These are phyloP conservation scores for Diospyros lotus DNA, from an alignment of 148 eudicot species.

Conservation along the genomic window DNA sequence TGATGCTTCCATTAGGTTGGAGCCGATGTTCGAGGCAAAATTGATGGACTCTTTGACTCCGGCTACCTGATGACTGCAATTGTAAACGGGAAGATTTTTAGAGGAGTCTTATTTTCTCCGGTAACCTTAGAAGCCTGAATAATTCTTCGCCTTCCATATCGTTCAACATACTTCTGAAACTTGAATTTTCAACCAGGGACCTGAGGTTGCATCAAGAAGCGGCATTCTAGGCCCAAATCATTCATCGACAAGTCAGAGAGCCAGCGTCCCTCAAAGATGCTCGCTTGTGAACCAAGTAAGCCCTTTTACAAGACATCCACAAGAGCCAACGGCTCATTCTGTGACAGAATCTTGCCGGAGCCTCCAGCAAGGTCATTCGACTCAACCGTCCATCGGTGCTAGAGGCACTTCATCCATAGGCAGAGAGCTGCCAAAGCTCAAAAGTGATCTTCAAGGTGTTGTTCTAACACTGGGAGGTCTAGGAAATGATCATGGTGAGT, in stretches of 20 bases:
- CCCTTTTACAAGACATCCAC: slow-evolving; percentile 22
- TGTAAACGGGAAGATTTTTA: slow-evolving; percentile 65
- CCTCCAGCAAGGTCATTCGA: slow-evolving; percentile 18
- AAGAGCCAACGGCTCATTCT: slow-evolving; percentile 10
- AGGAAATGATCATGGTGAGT: slow-evolving; percentile 27
- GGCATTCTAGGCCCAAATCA: slow-evolving; percentile 23
- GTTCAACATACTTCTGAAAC: not conserved
- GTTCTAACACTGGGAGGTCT: slow-evolving; percentile 85
- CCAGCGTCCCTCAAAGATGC: slow-evolving; percentile 19
- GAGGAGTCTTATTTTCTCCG: slow-evolving; percentile 83
- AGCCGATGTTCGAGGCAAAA: slow-evolving; percentile 79
- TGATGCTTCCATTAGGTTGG: slow-evolving; percentile 48
- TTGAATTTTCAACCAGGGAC: slow-evolving; percentile 35
- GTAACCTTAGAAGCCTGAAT: slow-evolving; percentile 28
- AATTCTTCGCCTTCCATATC: not conserved
- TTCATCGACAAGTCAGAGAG: slow-evolving; percentile 21
- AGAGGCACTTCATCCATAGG: slow-evolving; percentile 15
- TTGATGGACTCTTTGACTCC: slow-evolving; percentile 86
- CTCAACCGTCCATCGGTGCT: slow-evolving; percentile 22
- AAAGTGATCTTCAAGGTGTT: slow-evolving; percentile 69
- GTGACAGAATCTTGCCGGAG: slow-evolving; percentile 15
- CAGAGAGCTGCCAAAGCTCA: slow-evolving; percentile 32
- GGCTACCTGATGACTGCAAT: slow-evolving; percentile 90
- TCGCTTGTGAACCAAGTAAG: slow-evolving; percentile 13
- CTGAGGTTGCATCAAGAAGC: slow-evolving; percentile 35